Evolutionary conservation across 176 grass and related monocot genomes (phyloP), one percentile per base, ranked within the genome.

Genomic region (Cenchrus fungigraminus): DNA sequence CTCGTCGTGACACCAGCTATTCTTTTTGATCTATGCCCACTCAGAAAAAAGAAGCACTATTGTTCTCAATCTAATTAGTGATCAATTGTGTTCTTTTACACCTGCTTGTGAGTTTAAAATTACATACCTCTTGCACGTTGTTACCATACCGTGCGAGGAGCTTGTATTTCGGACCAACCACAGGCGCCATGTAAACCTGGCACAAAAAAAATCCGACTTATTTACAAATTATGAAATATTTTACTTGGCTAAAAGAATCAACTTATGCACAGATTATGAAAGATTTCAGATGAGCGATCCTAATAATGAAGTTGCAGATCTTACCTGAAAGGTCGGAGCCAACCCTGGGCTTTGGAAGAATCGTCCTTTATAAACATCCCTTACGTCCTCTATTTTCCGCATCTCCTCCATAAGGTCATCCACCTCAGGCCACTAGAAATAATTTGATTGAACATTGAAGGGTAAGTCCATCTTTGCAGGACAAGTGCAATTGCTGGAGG

Each of bases 131-230:
- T 88, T 96, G 97, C 59, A 96, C 91, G 44, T 91, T 94, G 82
- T 96, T 99, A 17, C 91, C 97, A 70, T 84, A 96, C 4, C 97
- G 90, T 7, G 97, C 97, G 7, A 96, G 86, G n/a, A 99, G 88
- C 58, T 95, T 99, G 80, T 96, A 99, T 43, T 90, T 92, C 0
- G 59, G 87, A 49, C 90, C 94, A 40, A 94, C 81, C 56, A 94
- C 76, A 82, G 93, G 89, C 55, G 97, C 86, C 97, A 96, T 94
- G 77, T 99, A 99, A 16, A 99, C 97, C 97, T 99, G 68, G 40
- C 85, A 71, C 4, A 28, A 28, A 71, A 37, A 28, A 87, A 53
- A 25, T 25, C 47, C 32, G 56, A 81, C 75, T 84, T 73, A 10
- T 73, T 53, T 1, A 29, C 12, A 53, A 53, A 53, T 34, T 34